Evolutionary conservation across 2,329 filamentous ascomycete species (phyloP).

Genomic region (Byssothecium circinans): DNA sequence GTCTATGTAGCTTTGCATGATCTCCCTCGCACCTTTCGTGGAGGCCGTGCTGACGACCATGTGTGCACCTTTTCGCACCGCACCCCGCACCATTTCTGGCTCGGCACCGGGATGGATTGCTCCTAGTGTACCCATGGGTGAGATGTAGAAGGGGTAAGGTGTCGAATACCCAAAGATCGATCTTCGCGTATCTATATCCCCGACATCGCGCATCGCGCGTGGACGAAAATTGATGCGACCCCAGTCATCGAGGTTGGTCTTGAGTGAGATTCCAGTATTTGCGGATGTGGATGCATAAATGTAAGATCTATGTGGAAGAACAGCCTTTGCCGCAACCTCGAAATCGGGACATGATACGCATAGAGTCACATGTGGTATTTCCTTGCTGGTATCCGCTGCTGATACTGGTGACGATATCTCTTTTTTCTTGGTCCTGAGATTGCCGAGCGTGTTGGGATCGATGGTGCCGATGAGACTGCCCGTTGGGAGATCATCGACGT

Average conservation of each 20-base stretch:
- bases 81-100: constrained; percentile 39
- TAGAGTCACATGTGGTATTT: constrained; percentile 33
- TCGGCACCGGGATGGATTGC: constrained; percentile 41
- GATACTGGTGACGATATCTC: constrained; percentile 21
- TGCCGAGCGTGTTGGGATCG: constrained; percentile 35
- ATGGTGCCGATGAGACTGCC: constrained; percentile 31
- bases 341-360: constrained; percentile 39
- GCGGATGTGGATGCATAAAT: constrained; percentile 40
- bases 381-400: constrained; percentile 20
- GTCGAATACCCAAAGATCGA: constrained; percentile 40
- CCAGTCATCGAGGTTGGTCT: constrained; percentile 39
- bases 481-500: constrained; percentile 33
- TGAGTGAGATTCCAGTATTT: constrained; percentile 35
- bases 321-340: constrained; percentile 33
- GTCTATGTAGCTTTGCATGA: constrained; percentile 33
- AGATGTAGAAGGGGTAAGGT: constrained; percentile 44
- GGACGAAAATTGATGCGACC: constrained; percentile 40
- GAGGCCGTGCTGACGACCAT: constrained; percentile 42
- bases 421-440: constrained; percentile 26
- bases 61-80: constrained; percentile 38
- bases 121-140: constrained; percentile 42
- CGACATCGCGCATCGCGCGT: constrained; percentile 40
- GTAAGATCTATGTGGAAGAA: constrained; percentile 38
- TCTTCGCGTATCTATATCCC: constrained; percentile 32
- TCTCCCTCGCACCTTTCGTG: constrained; percentile 34